These are phyloP conservation scores for Boechera divaricarpa DNA, from an alignment of 345 rosid genomes.

Conservation along the genomic window DNA sequence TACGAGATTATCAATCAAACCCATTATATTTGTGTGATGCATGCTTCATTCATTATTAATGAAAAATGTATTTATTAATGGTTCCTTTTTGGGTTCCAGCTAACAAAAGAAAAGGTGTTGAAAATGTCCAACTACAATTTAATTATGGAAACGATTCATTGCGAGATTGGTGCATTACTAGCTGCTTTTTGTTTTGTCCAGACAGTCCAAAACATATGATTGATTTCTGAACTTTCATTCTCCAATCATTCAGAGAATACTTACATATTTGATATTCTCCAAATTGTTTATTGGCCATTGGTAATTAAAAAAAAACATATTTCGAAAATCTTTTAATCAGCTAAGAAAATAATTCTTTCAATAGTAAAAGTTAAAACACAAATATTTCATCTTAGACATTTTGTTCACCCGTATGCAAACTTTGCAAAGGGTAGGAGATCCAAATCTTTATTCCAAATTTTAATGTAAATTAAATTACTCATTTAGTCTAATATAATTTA, in stretches of 20 bases:
- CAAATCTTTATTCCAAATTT: too few relatives aligned
- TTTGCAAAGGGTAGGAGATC: too few relatives aligned
- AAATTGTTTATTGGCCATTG: background rate
- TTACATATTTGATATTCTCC: background rate
- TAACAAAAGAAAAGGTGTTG: slow-evolving; percentile 20
- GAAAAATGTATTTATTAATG: background rate
- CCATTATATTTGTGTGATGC: too few relatives aligned
- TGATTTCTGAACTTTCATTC: slow-evolving; percentile 4
- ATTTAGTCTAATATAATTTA: too few relatives aligned
- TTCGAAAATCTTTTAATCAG: too few relatives aligned
- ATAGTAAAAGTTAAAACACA: too few relatives aligned
- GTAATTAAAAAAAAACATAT: background rate
- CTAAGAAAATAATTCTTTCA: too few relatives aligned
- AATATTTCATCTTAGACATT: too few relatives aligned
- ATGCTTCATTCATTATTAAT: too few relatives aligned
- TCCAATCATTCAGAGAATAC: slow-evolving; percentile 25
- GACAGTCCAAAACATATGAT: slow-evolving; percentile 29
- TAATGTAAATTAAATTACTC: too few relatives aligned
- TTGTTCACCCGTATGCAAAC: too few relatives aligned
- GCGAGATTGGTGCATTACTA: slow-evolving; percentile 42
- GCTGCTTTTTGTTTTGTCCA: slow-evolving; percentile 15
- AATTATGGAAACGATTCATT: slow-evolving; percentile 22
- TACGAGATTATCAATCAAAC: too few relatives aligned
- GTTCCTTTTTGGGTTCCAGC: slow-evolving; percentile 32
- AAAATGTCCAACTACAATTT: slow-evolving; percentile 18